phyloP scores from a whole-genome alignment of 371 early-diverging fungal genomes.

The Parasitella parasitica region DNA sequence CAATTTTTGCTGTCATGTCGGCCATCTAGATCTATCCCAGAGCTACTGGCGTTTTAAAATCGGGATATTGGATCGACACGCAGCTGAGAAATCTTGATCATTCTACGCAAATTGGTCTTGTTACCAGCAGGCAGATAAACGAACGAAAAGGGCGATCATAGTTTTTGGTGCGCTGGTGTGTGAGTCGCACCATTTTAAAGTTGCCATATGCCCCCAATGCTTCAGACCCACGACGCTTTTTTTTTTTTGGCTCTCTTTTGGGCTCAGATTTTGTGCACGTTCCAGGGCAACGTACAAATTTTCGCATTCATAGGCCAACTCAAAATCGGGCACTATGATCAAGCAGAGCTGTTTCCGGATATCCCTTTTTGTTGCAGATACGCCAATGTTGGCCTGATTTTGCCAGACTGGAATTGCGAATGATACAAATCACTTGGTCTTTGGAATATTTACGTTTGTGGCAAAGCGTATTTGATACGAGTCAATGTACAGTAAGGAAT shows the following conservation, averaged over 20 bases:
- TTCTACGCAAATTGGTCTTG: neutral
- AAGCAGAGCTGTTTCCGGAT: neutral
- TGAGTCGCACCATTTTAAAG: neutral
- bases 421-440: neutral
- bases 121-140: neutral
- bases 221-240: neutral
- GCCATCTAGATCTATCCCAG: neutral
- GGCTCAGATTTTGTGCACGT: neutral
- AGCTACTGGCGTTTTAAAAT: neutral
- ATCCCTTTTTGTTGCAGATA: neutral
- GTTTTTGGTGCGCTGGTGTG: neutral
- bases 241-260: neutral
- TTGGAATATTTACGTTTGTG: neutral
- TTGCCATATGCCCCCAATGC: neutral
- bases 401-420: neutral
- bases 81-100: neutral
- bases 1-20: neutral
- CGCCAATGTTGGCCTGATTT: neutral
- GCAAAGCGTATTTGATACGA: neutral
- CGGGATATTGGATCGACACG: neutral
- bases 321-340: neutral
- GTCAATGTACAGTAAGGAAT: neutral
- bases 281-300: neutral
- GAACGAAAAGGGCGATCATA: neutral
- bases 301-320: neutral